Conservation (phyloP, 495 filamentous ascomycete species). For the Daldinia loculata region DNA sequence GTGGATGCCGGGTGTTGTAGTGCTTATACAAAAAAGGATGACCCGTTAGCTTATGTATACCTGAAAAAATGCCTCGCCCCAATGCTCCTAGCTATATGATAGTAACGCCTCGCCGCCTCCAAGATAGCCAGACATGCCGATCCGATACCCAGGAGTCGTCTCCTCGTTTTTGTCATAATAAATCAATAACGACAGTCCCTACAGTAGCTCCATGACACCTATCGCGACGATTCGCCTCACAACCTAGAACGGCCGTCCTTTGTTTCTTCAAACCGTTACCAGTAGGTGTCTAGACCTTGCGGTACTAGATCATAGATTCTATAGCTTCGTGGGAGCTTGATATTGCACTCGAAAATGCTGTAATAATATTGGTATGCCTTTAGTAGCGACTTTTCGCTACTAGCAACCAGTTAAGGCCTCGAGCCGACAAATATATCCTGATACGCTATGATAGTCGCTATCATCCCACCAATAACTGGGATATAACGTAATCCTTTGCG, state of each 20-base stretch:
- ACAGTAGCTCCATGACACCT: constrained; percentile 1
- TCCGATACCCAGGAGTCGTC: constrained; percentile 16
- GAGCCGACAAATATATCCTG: neutral
- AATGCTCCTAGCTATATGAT: constrained; percentile 11
- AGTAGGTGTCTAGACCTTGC: neutral
- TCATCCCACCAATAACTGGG: neutral
- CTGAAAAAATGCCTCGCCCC: constrained; percentile 17
- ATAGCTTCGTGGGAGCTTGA: neutral
- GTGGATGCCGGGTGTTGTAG: constrained; percentile 1
- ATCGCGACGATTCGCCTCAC: neutral
- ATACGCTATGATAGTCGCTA: neutral
- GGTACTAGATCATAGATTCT: neutral
- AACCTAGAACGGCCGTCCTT: neutral
- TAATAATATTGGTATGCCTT: neutral
- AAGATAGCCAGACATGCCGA: constrained; percentile 14
- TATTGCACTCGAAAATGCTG: neutral
- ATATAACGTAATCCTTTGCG: neutral
- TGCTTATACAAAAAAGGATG: constrained; percentile 33
- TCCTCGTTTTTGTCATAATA: constrained; percentile 17
- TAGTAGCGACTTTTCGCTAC: neutral
- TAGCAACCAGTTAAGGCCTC: neutral
- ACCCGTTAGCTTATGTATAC: constrained; percentile 14
- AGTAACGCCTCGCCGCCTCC: constrained; percentile 5
- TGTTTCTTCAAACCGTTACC: neutral
- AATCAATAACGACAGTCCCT: constrained; percentile 7